These are phyloP conservation scores for Saksenaea vasiformis DNA, from an alignment of 371 early-diverging fungal genomes.

Conservation along the genomic window DNA sequence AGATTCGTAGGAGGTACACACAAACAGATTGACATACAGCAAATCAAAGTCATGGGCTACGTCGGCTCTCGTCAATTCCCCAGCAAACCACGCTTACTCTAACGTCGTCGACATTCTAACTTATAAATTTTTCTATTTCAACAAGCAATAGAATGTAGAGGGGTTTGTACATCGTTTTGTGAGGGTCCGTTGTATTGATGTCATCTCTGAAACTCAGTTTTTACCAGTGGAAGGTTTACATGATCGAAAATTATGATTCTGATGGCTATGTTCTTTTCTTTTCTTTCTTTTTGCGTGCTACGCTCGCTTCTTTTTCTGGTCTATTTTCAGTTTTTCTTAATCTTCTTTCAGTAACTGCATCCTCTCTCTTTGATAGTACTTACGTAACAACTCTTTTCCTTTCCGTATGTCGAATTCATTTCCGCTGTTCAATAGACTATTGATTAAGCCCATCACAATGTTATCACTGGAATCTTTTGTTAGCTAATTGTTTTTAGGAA, in stretches of 20 bases:
- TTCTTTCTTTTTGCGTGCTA: too few species aligned
- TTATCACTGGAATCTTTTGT: slow-evolving; percentile 16
- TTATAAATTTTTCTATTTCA: not conserved
- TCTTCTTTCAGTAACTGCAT: too few species aligned
- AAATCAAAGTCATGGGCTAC: not conserved
- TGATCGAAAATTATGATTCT: too few species aligned
- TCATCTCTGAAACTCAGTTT: too few species aligned
- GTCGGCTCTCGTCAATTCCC: not conserved
- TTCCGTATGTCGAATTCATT: slow-evolving; percentile 8
- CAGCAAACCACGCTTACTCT: not conserved
- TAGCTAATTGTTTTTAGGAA: not conserved
- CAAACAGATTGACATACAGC: not conserved
- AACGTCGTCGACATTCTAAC: not conserved
- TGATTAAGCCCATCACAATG: slow-evolving; percentile 20
- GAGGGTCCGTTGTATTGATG: too few species aligned
- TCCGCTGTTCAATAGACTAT: slow-evolving; percentile 22
- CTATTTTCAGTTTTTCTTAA: too few species aligned
- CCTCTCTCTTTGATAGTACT: not conserved
- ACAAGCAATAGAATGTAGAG: not conserved
- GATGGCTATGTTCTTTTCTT: too few species aligned
- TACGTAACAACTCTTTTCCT: slow-evolving; percentile 13
- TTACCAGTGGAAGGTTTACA: too few species aligned
- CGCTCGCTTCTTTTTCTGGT: too few species aligned
- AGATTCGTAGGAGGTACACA: not conserved
- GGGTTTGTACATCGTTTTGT: too few species aligned